Evolutionary conservation across 2,329 filamentous ascomycete genomes (phyloP).

Genomic region (Whalleya microplaca): DNA sequence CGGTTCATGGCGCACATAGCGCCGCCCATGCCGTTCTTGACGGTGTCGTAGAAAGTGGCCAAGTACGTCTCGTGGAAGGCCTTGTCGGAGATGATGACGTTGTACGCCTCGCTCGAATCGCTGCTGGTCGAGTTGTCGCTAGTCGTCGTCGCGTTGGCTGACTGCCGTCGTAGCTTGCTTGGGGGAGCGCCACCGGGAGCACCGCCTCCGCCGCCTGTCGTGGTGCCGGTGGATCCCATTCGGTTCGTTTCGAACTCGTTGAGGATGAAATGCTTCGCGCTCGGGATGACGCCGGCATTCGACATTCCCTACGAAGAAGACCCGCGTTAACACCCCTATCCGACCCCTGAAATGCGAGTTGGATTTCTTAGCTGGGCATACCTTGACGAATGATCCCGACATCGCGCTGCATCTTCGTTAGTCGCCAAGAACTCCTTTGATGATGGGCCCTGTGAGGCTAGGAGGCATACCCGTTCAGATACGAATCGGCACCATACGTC

Average conservation of each 20-base stretch:
- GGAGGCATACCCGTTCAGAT: constrained; percentile 9
- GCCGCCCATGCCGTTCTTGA: constrained; percentile 23
- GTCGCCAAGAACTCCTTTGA: background rate
- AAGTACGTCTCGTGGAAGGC: constrained; percentile 33
- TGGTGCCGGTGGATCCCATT: background rate
- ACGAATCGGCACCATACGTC: constrained; percentile 30
- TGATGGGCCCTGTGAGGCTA: too few species aligned
- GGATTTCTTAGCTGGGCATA: background rate
- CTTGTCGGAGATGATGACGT: constrained; percentile 26
- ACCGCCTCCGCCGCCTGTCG: background rate
- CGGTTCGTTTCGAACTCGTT: constrained; percentile 23
- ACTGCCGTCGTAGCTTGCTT: background rate
- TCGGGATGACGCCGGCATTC: constrained; percentile 7
- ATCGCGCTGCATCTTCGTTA: background rate
- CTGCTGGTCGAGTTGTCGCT: background rate
- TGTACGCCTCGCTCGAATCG: constrained; percentile 1
- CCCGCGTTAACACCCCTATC: too few species aligned
- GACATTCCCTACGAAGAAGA: constrained; percentile 1
- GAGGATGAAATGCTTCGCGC: constrained; percentile 11
- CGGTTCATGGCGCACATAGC: constrained; percentile 34
- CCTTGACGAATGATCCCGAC: background rate
- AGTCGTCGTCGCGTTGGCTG: background rate
- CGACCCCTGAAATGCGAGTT: too few species aligned
- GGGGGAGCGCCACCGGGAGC: background rate
- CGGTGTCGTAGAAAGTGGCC: constrained; percentile 28